Evolutionary conservation across 169 alveolate species (phyloP).

Genomic region (Amoebophrya sp.): DNA sequence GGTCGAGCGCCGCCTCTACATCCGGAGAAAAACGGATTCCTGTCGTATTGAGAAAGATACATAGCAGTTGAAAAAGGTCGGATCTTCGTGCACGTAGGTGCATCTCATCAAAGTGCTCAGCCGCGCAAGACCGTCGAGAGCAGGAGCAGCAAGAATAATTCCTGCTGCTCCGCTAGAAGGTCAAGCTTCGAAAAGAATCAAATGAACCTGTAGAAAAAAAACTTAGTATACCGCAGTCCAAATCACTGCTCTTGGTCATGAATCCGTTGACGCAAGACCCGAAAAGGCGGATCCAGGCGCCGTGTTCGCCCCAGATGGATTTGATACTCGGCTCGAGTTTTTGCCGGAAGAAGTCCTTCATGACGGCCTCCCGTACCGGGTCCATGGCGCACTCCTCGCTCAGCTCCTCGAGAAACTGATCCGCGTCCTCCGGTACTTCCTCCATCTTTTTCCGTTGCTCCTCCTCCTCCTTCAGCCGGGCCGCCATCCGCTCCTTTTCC

Average conservation of each 20-base stretch:
- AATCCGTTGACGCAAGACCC: not conserved
- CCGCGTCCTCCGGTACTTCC: not conserved
- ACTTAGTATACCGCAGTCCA: not conserved
- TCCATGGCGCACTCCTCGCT: not conserved
- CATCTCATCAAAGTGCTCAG: too few relatives aligned
- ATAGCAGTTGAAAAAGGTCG: too few relatives aligned
- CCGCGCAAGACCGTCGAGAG: too few relatives aligned
- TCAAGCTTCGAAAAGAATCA: too few relatives aligned
- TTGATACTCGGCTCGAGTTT: not conserved
- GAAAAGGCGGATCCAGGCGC: not conserved
- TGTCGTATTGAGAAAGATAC: not conserved
- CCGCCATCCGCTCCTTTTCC: not conserved
- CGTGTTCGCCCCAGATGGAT: not conserved
- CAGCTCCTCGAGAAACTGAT: not conserved
- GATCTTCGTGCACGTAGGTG: too few relatives aligned
- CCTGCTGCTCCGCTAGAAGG: too few relatives aligned
- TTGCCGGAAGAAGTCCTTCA: not conserved
- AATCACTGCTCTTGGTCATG: not conserved
- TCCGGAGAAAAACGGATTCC: not conserved
- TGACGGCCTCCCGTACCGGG: not conserved
- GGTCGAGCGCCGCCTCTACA: not conserved
- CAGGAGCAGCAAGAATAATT: too few relatives aligned
- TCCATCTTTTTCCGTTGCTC: not conserved
- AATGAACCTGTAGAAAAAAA: too few relatives aligned
- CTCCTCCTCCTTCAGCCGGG: not conserved